phyloP scores from a whole-genome alignment of 1,284 basidiomycete species.

The Apiotrichum sp. region DNA sequence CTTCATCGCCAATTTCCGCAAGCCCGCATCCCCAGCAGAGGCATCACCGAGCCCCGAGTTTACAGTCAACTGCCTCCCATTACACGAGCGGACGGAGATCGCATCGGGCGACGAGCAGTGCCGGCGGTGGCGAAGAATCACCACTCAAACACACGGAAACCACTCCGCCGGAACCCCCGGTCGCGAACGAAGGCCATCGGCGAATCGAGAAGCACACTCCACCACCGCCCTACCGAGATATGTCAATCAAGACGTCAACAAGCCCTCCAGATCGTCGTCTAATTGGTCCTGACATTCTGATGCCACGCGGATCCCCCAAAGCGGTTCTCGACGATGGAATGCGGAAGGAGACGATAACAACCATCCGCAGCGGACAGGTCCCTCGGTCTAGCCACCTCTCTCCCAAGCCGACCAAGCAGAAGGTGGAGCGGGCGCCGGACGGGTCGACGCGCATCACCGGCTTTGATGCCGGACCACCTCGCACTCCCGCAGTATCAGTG shows the following conservation, averaged over 20 bases:
- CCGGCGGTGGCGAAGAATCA: slow-evolving; percentile 9
- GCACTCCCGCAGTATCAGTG: not conserved
- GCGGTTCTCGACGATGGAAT: not conserved
- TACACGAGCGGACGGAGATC: no score
- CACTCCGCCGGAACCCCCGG: not conserved
- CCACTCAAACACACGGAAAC: slow-evolving; percentile 18
- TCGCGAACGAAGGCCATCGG: not conserved
- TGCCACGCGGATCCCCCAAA: not conserved
- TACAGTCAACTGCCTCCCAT: not conserved
- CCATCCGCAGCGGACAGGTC: not conserved
- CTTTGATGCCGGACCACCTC: slow-evolving; percentile 28
- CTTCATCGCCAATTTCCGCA: no score
- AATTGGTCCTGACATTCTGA: not conserved
- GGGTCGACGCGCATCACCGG: slow-evolving; percentile 34
- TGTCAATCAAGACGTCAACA: no score
- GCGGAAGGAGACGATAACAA: not conserved
- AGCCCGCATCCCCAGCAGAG: no score
- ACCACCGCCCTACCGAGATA: not conserved
- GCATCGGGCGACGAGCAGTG: not conserved
- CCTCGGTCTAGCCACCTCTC: no score
- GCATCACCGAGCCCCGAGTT: not conserved
- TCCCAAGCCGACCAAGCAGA: slow-evolving; percentile 7
- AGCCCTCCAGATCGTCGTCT: not conserved
- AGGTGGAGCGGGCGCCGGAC: slow-evolving; percentile 21
- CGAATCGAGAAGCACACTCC: not conserved